Percentiles rank a stretch among this genome's conserved stretches.
These are phyloP conservation scores for Thecaphora thlaspeos DNA, from an alignment of 1,284 basidiomycete genomes.

Conservation along the genomic window DNA sequence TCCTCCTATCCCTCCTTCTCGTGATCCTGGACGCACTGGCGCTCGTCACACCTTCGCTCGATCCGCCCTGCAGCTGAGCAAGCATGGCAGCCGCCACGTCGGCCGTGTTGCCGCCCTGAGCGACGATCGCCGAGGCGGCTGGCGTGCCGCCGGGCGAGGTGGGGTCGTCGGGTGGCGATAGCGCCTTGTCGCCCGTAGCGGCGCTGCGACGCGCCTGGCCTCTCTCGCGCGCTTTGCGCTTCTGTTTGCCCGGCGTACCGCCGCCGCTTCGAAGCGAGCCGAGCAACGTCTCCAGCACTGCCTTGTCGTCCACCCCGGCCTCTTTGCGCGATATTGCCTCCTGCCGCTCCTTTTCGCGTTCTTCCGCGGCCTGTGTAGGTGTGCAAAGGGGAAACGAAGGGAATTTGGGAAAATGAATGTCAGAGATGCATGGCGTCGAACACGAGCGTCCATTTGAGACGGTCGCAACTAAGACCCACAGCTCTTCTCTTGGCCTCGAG, in stretches of 20 bases:
- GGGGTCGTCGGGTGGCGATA: conserved; percentile 1
- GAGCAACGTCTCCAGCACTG: conserved; percentile 55
- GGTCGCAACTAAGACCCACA: too few species aligned
- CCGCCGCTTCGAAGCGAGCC: conserved; percentile 50
- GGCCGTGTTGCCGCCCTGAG: conserved; percentile 27
- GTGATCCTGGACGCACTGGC: conserved; percentile 22
- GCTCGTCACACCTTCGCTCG: conserved; percentile 3
- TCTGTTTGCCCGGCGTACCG: conserved; percentile 44
- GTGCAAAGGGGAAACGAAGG: not conserved
- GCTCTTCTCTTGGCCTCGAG: conserved; percentile 53
- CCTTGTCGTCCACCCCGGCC: conserved; percentile 52
- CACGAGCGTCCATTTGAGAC: too few species aligned
- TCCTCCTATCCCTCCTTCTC: conserved; percentile 23
- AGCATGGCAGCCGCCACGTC: conserved; percentile 52
- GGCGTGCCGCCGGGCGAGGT: not conserved
- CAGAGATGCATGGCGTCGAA: too few species aligned
- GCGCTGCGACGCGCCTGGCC: conserved; percentile 11
- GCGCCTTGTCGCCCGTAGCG: not conserved
- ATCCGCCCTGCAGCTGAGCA: conserved; percentile 47
- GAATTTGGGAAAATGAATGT: too few species aligned
- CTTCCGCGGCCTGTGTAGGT: conserved; percentile 37
- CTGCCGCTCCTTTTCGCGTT: conserved; percentile 48
- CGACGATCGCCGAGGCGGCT: not conserved
- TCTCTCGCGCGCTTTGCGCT: conserved; percentile 44
- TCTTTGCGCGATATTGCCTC: conserved; percentile 52